These are phyloP conservation scores for Mortierella sp. DNA, from an alignment of 371 early-diverging fungal genomes.

Conservation along the genomic window DNA sequence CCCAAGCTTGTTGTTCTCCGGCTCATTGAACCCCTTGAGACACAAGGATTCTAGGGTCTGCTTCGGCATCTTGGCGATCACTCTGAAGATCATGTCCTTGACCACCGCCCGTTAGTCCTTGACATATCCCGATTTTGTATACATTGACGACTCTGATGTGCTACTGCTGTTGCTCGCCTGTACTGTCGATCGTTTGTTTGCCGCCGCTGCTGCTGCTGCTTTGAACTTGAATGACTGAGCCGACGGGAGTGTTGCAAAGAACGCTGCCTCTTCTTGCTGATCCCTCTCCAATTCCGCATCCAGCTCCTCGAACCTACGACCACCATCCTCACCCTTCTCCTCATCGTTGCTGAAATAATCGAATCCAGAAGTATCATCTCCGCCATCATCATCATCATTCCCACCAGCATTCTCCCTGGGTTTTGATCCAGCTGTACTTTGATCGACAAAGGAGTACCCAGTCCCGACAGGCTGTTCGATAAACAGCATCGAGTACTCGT, in stretches of 20 bases:
- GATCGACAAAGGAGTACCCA: conserved; percentile 61
- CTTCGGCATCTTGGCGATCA: too few relatives aligned
- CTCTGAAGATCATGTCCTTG: conserved; percentile 63
- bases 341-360: neutral
- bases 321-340: conserved; percentile 5
- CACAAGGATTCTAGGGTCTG: too few relatives aligned
- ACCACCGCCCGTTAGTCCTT: conserved; percentile 63
- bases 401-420: neutral
- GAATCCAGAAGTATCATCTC: neutral
- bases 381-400: neutral
- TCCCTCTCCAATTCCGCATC: conserved; percentile 27
- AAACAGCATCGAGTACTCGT: conserved; percentile 67
- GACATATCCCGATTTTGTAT: conserved; percentile 58
- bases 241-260: conserved; percentile 10
- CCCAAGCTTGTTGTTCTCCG: too few relatives aligned
- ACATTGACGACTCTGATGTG: neutral
- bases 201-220: neutral
- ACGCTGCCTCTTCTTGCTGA: conserved; percentile 30
- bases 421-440: neutral
- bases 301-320: neutral
- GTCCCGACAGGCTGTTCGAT: conserved; percentile 80
- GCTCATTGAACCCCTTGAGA: too few relatives aligned
- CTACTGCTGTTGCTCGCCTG: neutral
- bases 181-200: conserved; percentile 1
- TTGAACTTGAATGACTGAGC: neutral